A percentile compares a stretch with the other conserved stretches of the same genome.
Conservation (phyloP, 2,329 filamentous ascomycete genomes). For the Cladosporium sp. region DNA sequence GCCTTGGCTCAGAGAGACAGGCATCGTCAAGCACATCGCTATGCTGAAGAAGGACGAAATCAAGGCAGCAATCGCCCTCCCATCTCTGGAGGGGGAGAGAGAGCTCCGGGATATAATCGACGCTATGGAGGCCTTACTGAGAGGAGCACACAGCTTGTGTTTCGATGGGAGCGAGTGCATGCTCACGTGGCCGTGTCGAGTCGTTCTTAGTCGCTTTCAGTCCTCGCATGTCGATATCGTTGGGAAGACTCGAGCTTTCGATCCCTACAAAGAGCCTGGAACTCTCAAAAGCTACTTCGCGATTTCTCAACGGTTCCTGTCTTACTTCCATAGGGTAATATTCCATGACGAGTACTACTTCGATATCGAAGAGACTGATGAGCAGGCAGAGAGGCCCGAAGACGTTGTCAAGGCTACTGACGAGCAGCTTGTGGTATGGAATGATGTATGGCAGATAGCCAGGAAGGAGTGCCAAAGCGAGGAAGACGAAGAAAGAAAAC, state of each 20-base stretch:
- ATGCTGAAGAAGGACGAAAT: conserved; percentile 16
- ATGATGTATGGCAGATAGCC: background rate
- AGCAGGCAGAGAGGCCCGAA: background rate
- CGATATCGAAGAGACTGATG: background rate
- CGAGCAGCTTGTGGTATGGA: conserved; percentile 6
- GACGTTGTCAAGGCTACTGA: conserved; percentile 4
- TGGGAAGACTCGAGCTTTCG: conserved; percentile 14
- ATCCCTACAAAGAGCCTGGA: conserved; percentile 10
- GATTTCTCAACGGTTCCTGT: conserved; percentile 1
- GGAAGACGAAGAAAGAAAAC: background rate
- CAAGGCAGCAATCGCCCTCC: conserved; percentile 10
- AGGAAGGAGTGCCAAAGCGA: background rate
- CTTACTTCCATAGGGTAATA: conserved; percentile 2
- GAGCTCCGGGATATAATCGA: conserved; percentile 7
- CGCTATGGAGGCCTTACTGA: conserved; percentile 7
- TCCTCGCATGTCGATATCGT: conserved; percentile 4
- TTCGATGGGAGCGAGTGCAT: conserved; percentile 16
- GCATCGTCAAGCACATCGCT: conserved; percentile 11
- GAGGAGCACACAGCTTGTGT: conserved; percentile 13
- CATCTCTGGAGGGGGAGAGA: background rate
- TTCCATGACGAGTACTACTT: conserved; percentile 1
- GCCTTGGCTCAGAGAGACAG: conserved; percentile 14
- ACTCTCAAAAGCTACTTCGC: conserved; percentile 13
- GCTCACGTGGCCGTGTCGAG: conserved; percentile 14
- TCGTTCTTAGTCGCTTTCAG: conserved; percentile 14